These are phyloP conservation scores for Isoetes engelmannii DNA, from an alignment of 83 land plant species.

Conservation along the genomic window DNA sequence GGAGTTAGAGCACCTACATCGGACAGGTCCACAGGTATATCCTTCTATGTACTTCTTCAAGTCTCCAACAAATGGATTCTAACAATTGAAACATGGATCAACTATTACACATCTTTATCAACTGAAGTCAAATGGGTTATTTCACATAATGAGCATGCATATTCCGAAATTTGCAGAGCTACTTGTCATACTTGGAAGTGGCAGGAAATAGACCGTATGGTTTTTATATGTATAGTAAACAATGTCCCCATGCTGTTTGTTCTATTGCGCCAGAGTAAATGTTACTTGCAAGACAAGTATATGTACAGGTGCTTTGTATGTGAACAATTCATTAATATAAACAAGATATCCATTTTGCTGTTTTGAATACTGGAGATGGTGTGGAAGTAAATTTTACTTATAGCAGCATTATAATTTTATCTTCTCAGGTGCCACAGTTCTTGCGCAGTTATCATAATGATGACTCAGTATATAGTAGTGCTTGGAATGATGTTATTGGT, in stretches of 20 bases:
- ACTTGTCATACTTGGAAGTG: neutral
- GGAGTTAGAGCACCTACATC: conserved; percentile 36
- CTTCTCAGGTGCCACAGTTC: conserved; percentile 50
- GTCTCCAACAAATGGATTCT: neutral
- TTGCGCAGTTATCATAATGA: conserved; percentile 45
- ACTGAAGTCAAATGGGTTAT: neutral
- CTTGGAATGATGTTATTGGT: conserved; percentile 55
- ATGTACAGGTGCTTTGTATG: neutral
- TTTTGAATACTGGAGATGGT: neutral
- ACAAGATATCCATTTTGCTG: neutral
- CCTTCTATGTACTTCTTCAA: neutral
- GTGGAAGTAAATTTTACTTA: neutral
- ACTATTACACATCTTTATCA: neutral
- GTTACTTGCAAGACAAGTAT: neutral
- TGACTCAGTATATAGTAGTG: conserved; percentile 40
- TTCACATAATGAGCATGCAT: neutral
- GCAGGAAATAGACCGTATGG: no score
- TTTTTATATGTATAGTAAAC: no score
- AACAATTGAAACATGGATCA: neutral
- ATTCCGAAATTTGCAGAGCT: neutral
- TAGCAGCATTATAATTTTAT: neutral
- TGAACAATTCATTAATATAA: neutral
- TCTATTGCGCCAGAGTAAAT: no score
- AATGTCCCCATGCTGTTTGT: no score
- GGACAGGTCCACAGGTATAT: conserved; percentile 38